Evolutionary conservation across 2,329 filamentous ascomycete genomes (phyloP).

Genomic region (Capronia coronata): DNA sequence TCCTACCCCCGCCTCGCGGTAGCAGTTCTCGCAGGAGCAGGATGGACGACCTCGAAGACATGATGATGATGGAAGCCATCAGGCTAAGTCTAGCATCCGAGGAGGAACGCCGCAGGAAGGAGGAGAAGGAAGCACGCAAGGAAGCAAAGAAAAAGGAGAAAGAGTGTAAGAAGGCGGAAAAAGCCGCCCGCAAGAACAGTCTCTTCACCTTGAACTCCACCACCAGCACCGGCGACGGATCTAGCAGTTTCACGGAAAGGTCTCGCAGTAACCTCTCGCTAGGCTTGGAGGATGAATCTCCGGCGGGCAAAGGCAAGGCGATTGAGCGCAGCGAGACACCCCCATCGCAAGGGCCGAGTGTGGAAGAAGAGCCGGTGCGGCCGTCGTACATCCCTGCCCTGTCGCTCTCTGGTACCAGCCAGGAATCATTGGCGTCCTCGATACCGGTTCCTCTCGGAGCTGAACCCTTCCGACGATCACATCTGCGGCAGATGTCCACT

Average conservation of each 20-base stretch:
- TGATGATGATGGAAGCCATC: conserved; percentile 98
- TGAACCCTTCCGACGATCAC: conserved; percentile 57
- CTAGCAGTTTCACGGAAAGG: conserved; percentile 34
- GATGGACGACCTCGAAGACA: conserved; percentile 85
- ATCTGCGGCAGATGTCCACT: conserved; percentile 76
- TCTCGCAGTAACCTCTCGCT: conserved; percentile 35
- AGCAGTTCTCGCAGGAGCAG: conserved; percentile 54
- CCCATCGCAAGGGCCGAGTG: conserved; percentile 5
- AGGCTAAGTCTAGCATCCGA: conserved; percentile 83
- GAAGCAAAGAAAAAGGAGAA: conserved; percentile 81
- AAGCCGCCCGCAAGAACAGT: conserved; percentile 59
- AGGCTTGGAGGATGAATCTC: conserved; percentile 34
- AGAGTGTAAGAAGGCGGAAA: conserved; percentile 68
- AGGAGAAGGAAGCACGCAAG: conserved; percentile 73
- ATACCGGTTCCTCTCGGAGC: conserved; percentile 35
- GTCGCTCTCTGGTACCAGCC: conserved; percentile 25
- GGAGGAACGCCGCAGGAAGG: conserved; percentile 81
- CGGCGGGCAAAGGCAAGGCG: conserved; percentile 59
- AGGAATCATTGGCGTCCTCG: conserved; percentile 26
- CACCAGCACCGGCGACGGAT: conserved; percentile 55
- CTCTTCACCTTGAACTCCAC: conserved; percentile 46
- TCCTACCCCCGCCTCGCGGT: conserved; percentile 39
- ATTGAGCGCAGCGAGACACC: conserved; percentile 50
- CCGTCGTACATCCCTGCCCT: conserved; percentile 16
- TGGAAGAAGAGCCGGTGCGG: conserved; percentile 17